Evolutionary conservation across 768 basidiomycete species (phyloP), one percentile per base, ranked within the genome.

Genomic region (Sistotremastrum niveocremeum): DNA sequence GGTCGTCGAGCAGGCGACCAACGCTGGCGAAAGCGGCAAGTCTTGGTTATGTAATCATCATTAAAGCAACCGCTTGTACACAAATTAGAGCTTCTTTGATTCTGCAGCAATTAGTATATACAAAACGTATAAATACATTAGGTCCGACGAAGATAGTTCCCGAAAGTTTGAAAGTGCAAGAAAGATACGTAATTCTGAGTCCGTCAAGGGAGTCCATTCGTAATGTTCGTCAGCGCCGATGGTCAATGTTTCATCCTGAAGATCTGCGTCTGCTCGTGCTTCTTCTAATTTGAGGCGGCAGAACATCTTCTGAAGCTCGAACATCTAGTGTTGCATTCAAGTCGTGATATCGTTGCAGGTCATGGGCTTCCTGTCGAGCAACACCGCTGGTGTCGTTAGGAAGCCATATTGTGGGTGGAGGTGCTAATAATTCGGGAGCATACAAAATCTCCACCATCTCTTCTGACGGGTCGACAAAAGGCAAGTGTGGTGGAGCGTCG

Each of bases 361-460:
- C 86, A 41, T 72, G 67, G 31, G 84, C 84, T 60, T 88, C 85
- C 4, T 80, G 76, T 36, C 73, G 70, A 6, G 80, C 83, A 10
- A 86, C 76, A 28, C 81, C 81, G 10, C 79, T 76, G 7, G 70
- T 70, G 58, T 87, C 85, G 58, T 83, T 80, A 1, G 83, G 83
- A n/a, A 88, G 67, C 86, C 86, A 88, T 43, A 90, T 83, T 49
- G 82, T 77, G 1, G 84, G 85, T 12, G 73, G 65, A 11, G 84
- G 83, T 8, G 83, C 82, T 51, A 84, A 72, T 37, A 88, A 69
- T 59, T 85, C 85, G 2, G 85, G 83, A 4, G 86, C 83, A 56
- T 88, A 90, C 36, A 90, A 64, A 46, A 88, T 77, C 10, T 79
- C 77, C 5, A 75, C 72, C 73, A 83, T 79, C 54, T 84, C 80